A percentile compares a stretch with the other conserved stretches of the same genome.
phyloP scores from a whole-genome alignment of 345 rosid genomes.

The Pelargonium nanum region DNA sequence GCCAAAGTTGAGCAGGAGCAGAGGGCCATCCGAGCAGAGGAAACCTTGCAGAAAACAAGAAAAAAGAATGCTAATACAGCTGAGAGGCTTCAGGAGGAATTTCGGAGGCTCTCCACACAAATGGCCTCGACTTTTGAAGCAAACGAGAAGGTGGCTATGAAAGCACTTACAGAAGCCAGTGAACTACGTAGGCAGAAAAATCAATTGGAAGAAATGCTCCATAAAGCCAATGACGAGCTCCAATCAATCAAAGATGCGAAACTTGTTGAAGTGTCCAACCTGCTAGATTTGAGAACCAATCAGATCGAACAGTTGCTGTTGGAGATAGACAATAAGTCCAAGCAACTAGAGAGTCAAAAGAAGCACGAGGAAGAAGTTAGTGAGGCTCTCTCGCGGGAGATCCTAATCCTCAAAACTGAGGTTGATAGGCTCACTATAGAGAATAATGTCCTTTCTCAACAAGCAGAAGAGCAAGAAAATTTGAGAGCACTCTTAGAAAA shows the following conservation, averaged over 20 bases:
- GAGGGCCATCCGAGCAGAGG: slow-evolving; percentile 30
- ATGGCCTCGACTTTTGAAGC: slow-evolving; percentile 24
- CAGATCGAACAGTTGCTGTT: too few species aligned
- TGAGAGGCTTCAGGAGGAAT: slow-evolving; percentile 25
- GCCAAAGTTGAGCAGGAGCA: slow-evolving; percentile 21
- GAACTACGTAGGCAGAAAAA: slow-evolving; percentile 17
- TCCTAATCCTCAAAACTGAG: background rate
- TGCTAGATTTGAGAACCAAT: slow-evolving; percentile 11
- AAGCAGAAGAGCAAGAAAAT: slow-evolving; percentile 6
- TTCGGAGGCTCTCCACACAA: slow-evolving; percentile 16
- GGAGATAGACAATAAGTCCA: slow-evolving; percentile 20
- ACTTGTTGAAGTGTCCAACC: slow-evolving; percentile 12
- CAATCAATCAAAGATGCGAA: slow-evolving; percentile 14
- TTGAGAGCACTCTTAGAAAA: slow-evolving; percentile 5
- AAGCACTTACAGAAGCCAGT: slow-evolving; percentile 22
- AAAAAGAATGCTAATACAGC: slow-evolving; percentile 24
- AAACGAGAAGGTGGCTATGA: slow-evolving; percentile 29
- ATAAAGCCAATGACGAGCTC: slow-evolving; percentile 15
- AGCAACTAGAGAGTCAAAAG: slow-evolving; percentile 17
- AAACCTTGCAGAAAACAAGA: slow-evolving; percentile 19
- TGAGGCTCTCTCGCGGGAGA: background rate
- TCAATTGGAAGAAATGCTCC: slow-evolving; percentile 25
- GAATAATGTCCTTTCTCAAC: slow-evolving; percentile 4
- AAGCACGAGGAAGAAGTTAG: slow-evolving; percentile 20
- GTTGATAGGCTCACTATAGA: background rate